Conservation (phyloP, 108 stramenopile genomes). For the Nitzschia sp. region DNA sequence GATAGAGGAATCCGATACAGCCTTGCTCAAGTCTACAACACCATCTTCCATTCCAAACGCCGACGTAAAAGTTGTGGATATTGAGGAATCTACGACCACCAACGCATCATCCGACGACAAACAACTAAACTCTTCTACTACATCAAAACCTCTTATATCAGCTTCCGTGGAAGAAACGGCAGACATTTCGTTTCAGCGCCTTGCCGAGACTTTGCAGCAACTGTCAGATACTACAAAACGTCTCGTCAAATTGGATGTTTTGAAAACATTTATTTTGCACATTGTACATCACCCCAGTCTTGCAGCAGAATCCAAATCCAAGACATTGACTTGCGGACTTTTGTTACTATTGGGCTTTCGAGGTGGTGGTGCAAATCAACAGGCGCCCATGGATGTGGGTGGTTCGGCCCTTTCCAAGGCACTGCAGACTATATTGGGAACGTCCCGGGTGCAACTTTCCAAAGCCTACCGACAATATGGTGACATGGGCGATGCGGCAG, state of each 20-base stretch:
- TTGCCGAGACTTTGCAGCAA: conserved; percentile 38
- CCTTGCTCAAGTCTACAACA: neutral
- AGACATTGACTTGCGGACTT: conserved; percentile 23
- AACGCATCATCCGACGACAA: neutral
- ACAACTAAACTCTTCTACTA: neutral
- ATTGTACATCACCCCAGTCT: neutral
- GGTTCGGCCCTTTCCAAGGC: conserved; percentile 46
- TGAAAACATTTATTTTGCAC: conserved; percentile 25
- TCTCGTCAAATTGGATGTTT: conserved; percentile 29
- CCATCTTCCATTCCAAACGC: neutral
- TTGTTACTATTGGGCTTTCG: conserved; percentile 17
- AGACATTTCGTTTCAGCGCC: conserved; percentile 23
- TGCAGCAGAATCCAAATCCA: neutral
- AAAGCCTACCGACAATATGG: conserved; percentile 44
- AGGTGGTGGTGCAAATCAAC: conserved; percentile 9
- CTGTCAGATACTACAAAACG: conserved; percentile 48
- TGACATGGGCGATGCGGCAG: conserved; percentile 54
- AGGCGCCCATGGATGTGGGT: conserved; percentile 38
- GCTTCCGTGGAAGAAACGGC: neutral
- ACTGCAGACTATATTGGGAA: conserved; percentile 34
- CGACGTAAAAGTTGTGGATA: neutral
- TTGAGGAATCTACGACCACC: neutral
- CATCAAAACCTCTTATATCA: neutral
- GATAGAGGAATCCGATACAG: no score
- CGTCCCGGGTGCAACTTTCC: conserved; percentile 33